Base-by-base conservation (phyloP, 1,139 yeast species). In the Suhomyces terraborum region DNA sequence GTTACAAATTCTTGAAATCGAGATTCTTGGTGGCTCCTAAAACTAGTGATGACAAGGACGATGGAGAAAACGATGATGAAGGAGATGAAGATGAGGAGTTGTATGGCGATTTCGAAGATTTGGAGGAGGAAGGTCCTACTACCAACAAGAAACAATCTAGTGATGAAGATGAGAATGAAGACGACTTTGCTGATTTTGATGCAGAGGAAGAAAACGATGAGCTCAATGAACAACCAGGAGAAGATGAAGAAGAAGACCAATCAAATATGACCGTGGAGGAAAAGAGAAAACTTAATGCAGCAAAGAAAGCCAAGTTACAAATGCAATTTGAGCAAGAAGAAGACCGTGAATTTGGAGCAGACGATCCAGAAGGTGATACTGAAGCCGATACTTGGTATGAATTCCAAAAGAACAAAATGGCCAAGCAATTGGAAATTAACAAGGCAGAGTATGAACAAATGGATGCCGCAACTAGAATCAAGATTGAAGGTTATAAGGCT, bases 381-480 rank as follows among this genome's bases (percentile, higher is more conserved):
- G 86, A 83, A 58, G 86, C 85, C 34, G 97, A 93, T 54, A 89
- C 96, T 1, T 94, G 98, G 98, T 94, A 93, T 61, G 98, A 93
- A 60, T 80, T 87, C 63, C 97, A 94, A 64, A 94, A 94, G 67
- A 94, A 95, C 47, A 93, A 91, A 58, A 91, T 94, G 81, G 93
- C 96, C 45, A 91, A 93, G 62, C 98, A 94, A 67, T 72, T 88
- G 51, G 98, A 93, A 50, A 89, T 94, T 66, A 94, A 94, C 66
- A 87, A 87, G 61, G 80, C 87, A 4, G 89, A 84, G 59, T 75
- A 79, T 45, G 84, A 80, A 19, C 77, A 79, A 32, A 77, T 94
- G 84, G 95, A 89, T 46, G 73, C 73, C 16, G 86, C 77, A 16
- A 80, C 88, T 17, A 77, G 98, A 55, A 73, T 82, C 45, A 81